A percentile compares a stretch with the other conserved stretches of the same genome.
Conservation (phyloP, 2,329 filamentous ascomycete genomes). For the Phyllosticta citribraziliensis region DNA sequence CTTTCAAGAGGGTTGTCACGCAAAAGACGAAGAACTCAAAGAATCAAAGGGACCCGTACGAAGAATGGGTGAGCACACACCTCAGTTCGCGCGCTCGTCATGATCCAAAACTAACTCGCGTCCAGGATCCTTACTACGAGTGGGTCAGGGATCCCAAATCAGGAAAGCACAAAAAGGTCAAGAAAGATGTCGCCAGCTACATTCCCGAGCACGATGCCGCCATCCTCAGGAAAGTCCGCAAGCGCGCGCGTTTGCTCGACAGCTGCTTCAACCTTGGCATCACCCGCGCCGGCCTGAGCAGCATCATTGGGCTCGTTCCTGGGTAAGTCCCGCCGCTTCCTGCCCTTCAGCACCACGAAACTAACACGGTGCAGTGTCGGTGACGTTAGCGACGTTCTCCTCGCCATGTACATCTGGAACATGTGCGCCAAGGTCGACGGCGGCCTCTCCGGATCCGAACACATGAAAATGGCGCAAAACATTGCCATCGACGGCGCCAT, state of each 20-base stretch:
- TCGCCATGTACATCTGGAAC: conserved; percentile 58
- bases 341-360: background rate
- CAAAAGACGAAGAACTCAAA: conserved; percentile 40
- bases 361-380: conserved; percentile 36
- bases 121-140: conserved; percentile 84
- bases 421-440: conserved; percentile 50
- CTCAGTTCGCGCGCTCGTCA: background rate
- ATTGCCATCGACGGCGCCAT: conserved; percentile 63
- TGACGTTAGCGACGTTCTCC: conserved; percentile 61
- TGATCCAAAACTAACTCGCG: conserved; percentile 6
- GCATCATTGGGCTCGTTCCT: conserved; percentile 75
- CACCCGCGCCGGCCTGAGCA: conserved; percentile 81
- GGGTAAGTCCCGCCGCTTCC: conserved; percentile 43
- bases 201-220: conserved; percentile 73
- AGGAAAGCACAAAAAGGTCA: conserved; percentile 70
- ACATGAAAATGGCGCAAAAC: conserved; percentile 69
- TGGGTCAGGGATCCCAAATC: conserved; percentile 64
- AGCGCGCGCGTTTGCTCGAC: conserved; percentile 76
- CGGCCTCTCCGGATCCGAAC: conserved; percentile 54
- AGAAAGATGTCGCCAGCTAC: conserved; percentile 74
- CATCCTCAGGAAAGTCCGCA: conserved; percentile 77
- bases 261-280: conserved; percentile 72
- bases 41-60: conserved; percentile 31
- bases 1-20: conserved; percentile 39
- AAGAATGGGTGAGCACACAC: conserved; percentile 26